phyloP scores from a whole-genome alignment of 306 rosid genomes.

The Malus asiatica region DNA sequence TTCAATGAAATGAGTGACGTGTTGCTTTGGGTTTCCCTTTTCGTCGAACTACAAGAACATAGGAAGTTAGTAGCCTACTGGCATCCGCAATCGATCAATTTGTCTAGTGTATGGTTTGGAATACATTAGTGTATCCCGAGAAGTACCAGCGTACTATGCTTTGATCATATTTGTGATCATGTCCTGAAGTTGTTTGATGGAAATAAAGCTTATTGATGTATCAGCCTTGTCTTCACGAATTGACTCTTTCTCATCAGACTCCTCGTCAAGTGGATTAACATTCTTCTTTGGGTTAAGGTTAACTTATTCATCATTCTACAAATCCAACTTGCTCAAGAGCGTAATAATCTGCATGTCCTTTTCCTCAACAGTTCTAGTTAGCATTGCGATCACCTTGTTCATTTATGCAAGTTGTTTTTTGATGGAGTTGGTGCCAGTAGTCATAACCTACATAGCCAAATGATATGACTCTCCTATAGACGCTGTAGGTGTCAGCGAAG shows the following conservation, averaged over 20 bases:
- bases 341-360: neutral
- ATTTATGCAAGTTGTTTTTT: neutral
- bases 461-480: neutral
- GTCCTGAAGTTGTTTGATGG: neutral
- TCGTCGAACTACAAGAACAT: too few species aligned
- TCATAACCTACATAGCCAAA: neutral
- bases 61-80: neutral
- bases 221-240: too few species aligned
- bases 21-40: too few species aligned
- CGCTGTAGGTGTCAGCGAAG: too few species aligned
- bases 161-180: neutral
- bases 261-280: neutral
- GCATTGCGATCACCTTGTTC: neutral
- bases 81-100: neutral
- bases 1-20: too few species aligned
- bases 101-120: neutral
- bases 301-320: too few species aligned
- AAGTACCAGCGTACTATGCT: neutral
- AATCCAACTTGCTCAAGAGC: too few species aligned
- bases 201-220: neutral
- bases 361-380: neutral
- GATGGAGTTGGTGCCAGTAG: neutral
- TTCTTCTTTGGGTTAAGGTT: too few species aligned
- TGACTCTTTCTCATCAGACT: neutral
- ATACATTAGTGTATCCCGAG: neutral